Evolutionary conservation across 2,329 filamentous ascomycete species (phyloP).

Genomic region (Teratosphaeriaceae sp.): DNA sequence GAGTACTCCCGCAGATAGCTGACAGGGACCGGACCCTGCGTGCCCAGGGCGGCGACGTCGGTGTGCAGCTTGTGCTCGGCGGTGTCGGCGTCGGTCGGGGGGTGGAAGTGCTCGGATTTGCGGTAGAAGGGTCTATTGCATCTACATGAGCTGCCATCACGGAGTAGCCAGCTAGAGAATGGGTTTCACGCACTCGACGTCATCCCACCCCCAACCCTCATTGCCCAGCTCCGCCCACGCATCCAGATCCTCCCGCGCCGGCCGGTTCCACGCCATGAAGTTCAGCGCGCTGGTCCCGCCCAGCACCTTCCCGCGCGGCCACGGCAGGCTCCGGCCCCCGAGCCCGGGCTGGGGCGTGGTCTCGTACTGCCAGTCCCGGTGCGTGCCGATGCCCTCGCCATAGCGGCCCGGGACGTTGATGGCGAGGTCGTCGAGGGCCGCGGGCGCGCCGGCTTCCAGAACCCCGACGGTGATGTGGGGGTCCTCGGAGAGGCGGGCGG

Average conservation of each 20-base stretch:
- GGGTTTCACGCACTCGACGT: constrained; percentile 14
- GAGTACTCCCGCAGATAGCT: constrained; percentile 7
- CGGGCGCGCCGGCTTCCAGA: constrained; percentile 17
- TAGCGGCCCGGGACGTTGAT: constrained; percentile 6
- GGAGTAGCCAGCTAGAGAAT: too few relatives aligned
- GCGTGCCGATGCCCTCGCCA: neutral
- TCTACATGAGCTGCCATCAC: neutral
- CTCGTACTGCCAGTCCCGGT: constrained; percentile 6
- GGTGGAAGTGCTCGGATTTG: constrained; percentile 22
- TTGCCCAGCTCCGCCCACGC: constrained; percentile 29
- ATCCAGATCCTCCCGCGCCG: constrained; percentile 14
- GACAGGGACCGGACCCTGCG: constrained; percentile 3
- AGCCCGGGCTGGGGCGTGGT: constrained; percentile 1
- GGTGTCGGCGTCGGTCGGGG: constrained; percentile 10
- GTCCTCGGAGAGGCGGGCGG: constrained; percentile 12
- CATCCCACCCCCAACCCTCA: constrained; percentile 24
- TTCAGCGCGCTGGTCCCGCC: constrained; percentile 12
- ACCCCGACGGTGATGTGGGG: constrained; percentile 16
- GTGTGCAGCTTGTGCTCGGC: neutral
- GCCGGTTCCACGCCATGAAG: constrained; percentile 10
- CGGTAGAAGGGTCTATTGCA: constrained; percentile 22
- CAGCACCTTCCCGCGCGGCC: constrained; percentile 11
- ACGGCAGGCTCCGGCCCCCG: neutral
- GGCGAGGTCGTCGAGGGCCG: constrained; percentile 6
- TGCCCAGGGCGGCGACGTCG: constrained; percentile 1